Conservation (phyloP, 768 basidiomycete genomes). For the Leucocoprinus leucothites region DNA sequence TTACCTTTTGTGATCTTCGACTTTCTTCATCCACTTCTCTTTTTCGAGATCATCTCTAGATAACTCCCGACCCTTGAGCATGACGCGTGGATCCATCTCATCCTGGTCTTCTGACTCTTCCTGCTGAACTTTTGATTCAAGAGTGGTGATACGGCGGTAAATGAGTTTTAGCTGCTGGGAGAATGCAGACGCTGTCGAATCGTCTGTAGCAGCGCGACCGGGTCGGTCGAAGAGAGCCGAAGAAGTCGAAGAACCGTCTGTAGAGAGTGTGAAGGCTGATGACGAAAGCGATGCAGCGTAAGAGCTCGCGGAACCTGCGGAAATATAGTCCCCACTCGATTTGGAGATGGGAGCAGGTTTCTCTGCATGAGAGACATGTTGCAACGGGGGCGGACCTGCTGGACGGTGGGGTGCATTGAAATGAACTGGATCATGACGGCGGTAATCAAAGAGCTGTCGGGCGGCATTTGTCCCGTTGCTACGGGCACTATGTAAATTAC, state of each 20-base stretch:
- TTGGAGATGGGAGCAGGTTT: slow-evolving; percentile 54
- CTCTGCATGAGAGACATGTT: slow-evolving; percentile 7
- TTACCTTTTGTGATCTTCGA: slow-evolving; percentile 82
- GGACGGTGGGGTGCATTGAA: slow-evolving; percentile 66
- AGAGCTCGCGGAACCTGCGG: slow-evolving; percentile 72
- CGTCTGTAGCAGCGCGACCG: slow-evolving; percentile 40
- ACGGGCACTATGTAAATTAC: slow-evolving; percentile 27
- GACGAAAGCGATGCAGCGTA: slow-evolving; percentile 69
- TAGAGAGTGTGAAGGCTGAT: slow-evolving; percentile 70
- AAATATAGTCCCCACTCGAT: slow-evolving; percentile 66
- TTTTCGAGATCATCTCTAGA: slow-evolving; percentile 61
- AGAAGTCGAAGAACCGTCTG: slow-evolving; percentile 70
- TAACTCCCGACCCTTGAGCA: slow-evolving; percentile 39
- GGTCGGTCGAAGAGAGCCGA: slow-evolving; percentile 61
- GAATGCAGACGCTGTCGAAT: slow-evolving; percentile 63
- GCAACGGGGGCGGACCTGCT: slow-evolving; percentile 18
- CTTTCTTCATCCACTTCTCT: slow-evolving; percentile 72
- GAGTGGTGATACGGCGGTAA: slow-evolving; percentile 76
- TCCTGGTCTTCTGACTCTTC: slow-evolving; percentile 61
- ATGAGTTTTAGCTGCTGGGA: slow-evolving; percentile 75
- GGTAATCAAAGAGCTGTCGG: slow-evolving; percentile 81
- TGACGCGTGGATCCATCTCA: slow-evolving; percentile 37
- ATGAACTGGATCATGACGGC: slow-evolving; percentile 87
- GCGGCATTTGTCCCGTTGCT: slow-evolving; percentile 26
- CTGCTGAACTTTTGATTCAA: slow-evolving; percentile 73